phyloP scores from a whole-genome alignment of 495 filamentous ascomycete genomes.

The Chlorociboria aeruginascens region DNA sequence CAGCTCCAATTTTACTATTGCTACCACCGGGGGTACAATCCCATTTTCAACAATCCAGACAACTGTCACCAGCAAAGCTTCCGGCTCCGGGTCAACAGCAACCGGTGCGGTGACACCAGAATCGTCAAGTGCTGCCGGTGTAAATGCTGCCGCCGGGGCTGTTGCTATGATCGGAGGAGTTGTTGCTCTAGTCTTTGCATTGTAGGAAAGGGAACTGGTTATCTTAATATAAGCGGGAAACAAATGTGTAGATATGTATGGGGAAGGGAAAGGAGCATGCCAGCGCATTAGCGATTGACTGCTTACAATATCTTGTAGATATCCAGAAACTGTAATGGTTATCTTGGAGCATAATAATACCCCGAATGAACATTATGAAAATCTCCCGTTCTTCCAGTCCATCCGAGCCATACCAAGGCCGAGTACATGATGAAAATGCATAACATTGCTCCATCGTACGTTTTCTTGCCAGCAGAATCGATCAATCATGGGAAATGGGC shows the following conservation, averaged over 20 bases:
- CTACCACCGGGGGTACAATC: background rate
- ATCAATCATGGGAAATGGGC: no score
- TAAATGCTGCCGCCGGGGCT: constrained; percentile 6
- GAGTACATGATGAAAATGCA: no score
- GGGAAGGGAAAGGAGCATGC: background rate
- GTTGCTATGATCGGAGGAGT: constrained; percentile 12
- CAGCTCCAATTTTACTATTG: constrained; percentile 5
- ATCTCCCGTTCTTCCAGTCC: no score
- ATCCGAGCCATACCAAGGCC: no score
- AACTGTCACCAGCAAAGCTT: background rate
- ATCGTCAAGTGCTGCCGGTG: constrained; percentile 6
- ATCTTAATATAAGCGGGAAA: background rate
- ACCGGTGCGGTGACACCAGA: background rate
- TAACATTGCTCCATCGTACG: no score
- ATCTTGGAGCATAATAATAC: no score
- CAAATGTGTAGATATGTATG: background rate
- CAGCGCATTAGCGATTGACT: background rate
- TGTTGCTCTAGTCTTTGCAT: constrained; percentile 9
- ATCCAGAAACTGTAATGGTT: no score
- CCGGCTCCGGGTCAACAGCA: background rate
- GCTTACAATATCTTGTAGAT: no score
- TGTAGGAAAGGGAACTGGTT: background rate
- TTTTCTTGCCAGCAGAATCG: no score
- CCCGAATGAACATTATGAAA: no score
- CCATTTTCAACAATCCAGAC: no score